These are phyloP conservation scores for Exserohilum turcica DNA, from an alignment of 2,329 filamentous ascomycete species.

Conservation along the genomic window DNA sequence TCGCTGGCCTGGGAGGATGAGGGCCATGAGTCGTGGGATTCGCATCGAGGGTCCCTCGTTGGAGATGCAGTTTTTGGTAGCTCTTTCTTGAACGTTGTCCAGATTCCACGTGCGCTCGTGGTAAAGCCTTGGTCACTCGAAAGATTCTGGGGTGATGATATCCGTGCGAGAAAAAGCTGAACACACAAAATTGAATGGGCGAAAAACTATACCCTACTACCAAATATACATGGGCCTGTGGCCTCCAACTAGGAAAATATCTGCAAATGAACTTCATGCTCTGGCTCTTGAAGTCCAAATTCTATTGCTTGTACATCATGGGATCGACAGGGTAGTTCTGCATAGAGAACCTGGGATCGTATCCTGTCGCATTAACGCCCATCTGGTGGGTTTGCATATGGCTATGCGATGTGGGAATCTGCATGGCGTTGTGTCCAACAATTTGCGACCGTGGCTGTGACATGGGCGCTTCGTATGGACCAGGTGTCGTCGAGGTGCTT, in stretches of 20 bases:
- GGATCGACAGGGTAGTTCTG: constrained; percentile 44
- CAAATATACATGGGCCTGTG: constrained; percentile 10
- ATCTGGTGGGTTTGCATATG: constrained; percentile 42
- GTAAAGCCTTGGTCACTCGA: constrained; percentile 10
- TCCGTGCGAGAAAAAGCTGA: constrained; percentile 6
- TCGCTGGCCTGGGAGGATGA: constrained; percentile 2
- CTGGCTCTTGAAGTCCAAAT: constrained; percentile 4
- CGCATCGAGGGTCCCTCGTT: constrained; percentile 3
- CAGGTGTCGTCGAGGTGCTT: constrained; percentile 43
- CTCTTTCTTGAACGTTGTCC: constrained; percentile 2
- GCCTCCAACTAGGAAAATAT: constrained; percentile 1
- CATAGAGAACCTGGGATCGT: constrained; percentile 41
- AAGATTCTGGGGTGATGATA: constrained; percentile 2
- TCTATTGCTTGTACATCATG: constrained; percentile 42
- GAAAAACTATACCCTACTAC: constrained; percentile 17
- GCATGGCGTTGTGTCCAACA: constrained; percentile 27
- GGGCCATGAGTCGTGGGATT: constrained; percentile 7
- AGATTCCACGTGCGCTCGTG: constrained; percentile 5
- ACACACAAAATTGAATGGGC: constrained; percentile 12
- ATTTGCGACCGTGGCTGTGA: constrained; percentile 34
- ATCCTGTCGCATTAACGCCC: constrained; percentile 35
- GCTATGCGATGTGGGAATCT: constrained; percentile 32
- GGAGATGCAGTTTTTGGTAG: neutral
- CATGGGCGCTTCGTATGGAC: constrained; percentile 39
- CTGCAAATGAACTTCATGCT: constrained; percentile 2